These are phyloP conservation scores for Verticillium alfalfae DNA, from an alignment of 2,329 filamentous ascomycete genomes.

Conservation along the genomic window DNA sequence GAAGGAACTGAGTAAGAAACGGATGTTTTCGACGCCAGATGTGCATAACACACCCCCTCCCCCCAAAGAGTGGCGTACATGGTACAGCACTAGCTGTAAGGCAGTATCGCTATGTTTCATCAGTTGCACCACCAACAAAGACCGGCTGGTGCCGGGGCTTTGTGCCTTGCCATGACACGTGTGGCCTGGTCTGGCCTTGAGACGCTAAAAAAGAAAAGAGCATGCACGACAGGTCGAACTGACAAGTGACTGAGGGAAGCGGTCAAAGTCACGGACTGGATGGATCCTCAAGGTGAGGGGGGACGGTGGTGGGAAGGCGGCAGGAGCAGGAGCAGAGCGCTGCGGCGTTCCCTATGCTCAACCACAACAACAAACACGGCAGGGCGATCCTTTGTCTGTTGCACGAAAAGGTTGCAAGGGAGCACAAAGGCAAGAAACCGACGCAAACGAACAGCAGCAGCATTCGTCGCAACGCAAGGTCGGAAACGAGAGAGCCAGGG, in stretches of 20 bases:
- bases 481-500: slow-evolving; percentile 1
- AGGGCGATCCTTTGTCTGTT: too few relatives aligned
- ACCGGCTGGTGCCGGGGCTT: not conserved
- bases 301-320: too few relatives aligned
- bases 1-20: not conserved
- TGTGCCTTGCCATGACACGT: not conserved
- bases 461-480: not conserved
- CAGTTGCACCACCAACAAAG: not conserved
- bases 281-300: not conserved
- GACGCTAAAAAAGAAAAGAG: not conserved
- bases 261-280: not conserved
- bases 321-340: not conserved
- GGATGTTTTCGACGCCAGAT: not conserved
- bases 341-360: not conserved
- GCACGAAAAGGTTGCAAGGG: too few relatives aligned
- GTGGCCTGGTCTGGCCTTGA: not conserved
- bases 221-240: not conserved
- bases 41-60: too few relatives aligned
- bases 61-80: not conserved
- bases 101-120: not conserved
- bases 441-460: not conserved
- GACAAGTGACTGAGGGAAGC: not conserved
- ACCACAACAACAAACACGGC: too few relatives aligned
- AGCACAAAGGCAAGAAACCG: not conserved
- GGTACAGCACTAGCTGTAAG: not conserved